Base-by-base conservation (phyloP, 768 basidiomycete species). In the Boletus edulis region DNA sequence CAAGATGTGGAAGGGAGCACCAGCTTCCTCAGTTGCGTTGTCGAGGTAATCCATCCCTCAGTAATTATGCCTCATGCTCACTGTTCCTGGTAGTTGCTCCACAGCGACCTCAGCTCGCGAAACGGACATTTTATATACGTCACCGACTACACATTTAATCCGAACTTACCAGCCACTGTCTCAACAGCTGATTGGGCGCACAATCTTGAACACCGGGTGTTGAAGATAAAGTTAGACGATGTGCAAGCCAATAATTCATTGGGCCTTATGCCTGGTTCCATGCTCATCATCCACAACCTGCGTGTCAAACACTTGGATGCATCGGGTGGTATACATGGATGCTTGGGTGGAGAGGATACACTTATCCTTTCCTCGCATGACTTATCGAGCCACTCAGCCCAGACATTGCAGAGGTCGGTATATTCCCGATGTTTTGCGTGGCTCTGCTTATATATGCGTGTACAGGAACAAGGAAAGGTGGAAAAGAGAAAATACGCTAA, bases 111-210 rank as follows among this genome's bases (percentile, higher is more conserved):
- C 18, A 69, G 73, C 42, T 60, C 71, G 17, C 59, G 65, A 31
- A 66, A 71, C 27, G 64, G 65, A 24, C 67, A 76, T 5, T 75
- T 71, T 46, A 66, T 87, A 38, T 84, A 79, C 56, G 80, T 85
- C 32, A 87, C 86, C 9, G 87, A 89, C 65, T 89, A 87, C 62
- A 85, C 85, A 2, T 64, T 70, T 4, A 77, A 84, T 50, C 60
- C 74, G 4, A 68, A 77, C 48, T 69, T 86, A 35, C 62, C 70
- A 5, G 56, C 67, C n/a, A 54, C 65, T 4, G 53, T 62, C 18
- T 62, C 59, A 27, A 49, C 57, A 4, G 68, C 71, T 46, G 62
- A 69, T 22, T 81, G 79, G 76, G 70, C 76, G 3, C 52, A 49
- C n/a, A 72, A 73, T n/a, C 73, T 84, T n/a, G 71, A 77, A 37